Percentiles rank a stretch among this genome's conserved stretches.
These are phyloP conservation scores for Trichophyton equinum DNA, from an alignment of 2,329 filamentous ascomycete genomes.

Conservation along the genomic window DNA sequence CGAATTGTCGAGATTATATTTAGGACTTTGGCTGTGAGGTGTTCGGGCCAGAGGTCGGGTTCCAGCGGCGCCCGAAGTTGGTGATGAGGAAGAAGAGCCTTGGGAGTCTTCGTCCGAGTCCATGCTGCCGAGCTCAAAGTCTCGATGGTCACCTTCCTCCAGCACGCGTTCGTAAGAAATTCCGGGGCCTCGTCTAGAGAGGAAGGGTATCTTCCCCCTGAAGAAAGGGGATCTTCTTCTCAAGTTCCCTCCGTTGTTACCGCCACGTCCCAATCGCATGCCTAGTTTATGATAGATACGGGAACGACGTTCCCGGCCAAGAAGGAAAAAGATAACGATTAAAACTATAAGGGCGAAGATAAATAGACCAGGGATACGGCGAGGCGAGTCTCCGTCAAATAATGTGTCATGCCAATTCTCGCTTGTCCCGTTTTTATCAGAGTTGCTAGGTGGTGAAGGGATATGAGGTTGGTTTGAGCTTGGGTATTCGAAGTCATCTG, in stretches of 20 bases:
- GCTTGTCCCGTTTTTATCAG: conserved; percentile 19
- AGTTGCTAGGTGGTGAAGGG: conserved; percentile 20
- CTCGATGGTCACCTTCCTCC: conserved; percentile 56
- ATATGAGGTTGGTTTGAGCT: conserved; percentile 35
- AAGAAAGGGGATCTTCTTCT: conserved; percentile 41
- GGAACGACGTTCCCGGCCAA: conserved; percentile 63
- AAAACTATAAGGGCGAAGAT: conserved; percentile 64
- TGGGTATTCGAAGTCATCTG: conserved; percentile 64
- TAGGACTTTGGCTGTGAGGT: conserved; percentile 22
- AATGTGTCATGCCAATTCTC: conserved; percentile 52
- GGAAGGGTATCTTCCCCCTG: conserved; percentile 34
- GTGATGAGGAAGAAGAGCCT: conserved; percentile 43
- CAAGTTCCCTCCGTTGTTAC: conserved; percentile 22
- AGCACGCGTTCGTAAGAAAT: conserved; percentile 68
- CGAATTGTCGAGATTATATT: conserved; percentile 30
- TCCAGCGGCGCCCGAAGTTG: conserved; percentile 24
- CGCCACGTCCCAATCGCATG: conserved; percentile 24
- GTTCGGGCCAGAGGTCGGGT: conserved; percentile 16
- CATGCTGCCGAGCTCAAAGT: conserved; percentile 64
- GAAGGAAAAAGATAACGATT: conserved; percentile 58
- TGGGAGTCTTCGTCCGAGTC: conserved; percentile 52
- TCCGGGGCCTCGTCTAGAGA: conserved; percentile 24
- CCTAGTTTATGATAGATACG: conserved; percentile 46
- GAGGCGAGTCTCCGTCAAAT: conserved; percentile 53
- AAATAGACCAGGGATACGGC: conserved; percentile 59